Evolutionary conservation across 352 stramenopile genomes (phyloP), one percentile per base, ranked within the genome.

Genomic region (Phytophthora crassamura): DNA sequence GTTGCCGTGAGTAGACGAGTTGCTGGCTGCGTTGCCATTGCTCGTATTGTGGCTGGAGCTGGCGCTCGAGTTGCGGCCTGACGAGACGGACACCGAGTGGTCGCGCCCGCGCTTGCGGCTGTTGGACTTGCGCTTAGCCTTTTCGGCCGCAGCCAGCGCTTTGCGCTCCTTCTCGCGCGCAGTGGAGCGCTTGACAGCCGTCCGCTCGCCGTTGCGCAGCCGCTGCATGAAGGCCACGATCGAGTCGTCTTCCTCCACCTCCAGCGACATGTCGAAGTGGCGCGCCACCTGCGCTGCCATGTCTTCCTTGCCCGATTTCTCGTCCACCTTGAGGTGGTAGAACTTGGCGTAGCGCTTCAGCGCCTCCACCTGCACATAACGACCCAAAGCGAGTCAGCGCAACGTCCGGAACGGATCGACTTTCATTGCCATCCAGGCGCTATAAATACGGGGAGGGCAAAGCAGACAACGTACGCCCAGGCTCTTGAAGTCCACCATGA

Each of bases 401-500:
- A 18, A 33, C 32, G 14, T 18, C 2, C n/a, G 14, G 9, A 45
- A 14, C 6, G 16, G n/a, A 57, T 25, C 22, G 22, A 3, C 22
- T 25, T 25, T 25, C 7, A 48, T 38, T 54, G 16, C 15, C 25
- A 41, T 42, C 20, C n/a, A 41, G 28, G 34, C 25, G 10, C 8
- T 50, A 42, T 30, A 7, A 25, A 43, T n/a, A 43, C 16, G 15
- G 10, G 54, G 15, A 32, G 52, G 45, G 18, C 55, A 45, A 38
- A 53, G 25, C 8, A 55, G 22, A 16, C 33, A 35, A 80, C 80
- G 64, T 70, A 95, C 85, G 46, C 82, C 77, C 22, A 94, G 72
- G 20, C 78, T 87, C 45, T 81, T 92, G 58, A 95, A 95, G 68
- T 95, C 85, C 36, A 95, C 87, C 78, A 94, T 93, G 30, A 95